Base-by-base conservation (phyloP, 768 basidiomycete genomes). In the Tremella fuciformis region DNA sequence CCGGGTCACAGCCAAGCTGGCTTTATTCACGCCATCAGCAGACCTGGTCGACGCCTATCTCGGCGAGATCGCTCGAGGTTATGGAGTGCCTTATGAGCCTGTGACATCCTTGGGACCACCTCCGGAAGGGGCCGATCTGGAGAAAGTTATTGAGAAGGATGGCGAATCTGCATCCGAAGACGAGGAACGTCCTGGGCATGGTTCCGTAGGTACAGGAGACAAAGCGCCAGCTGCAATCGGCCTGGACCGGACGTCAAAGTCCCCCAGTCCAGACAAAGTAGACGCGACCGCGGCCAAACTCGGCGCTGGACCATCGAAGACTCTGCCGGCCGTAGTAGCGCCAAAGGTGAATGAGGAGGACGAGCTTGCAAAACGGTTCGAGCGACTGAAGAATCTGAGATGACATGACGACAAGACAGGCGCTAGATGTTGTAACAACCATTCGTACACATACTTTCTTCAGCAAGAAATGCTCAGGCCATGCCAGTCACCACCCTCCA, bases 21-120 rank as follows among this genome's bases (percentile, higher is more conserved):
- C 79, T 16, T 78, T 86, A 26, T 82, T 81, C 53, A 87, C 87
- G 2, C 94, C 94, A 9, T 80, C 87, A 0, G 26, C 80, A 7
- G 82, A 84, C 26, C 81, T 97, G 6, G 89, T 98, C 8, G 87
- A 96, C 67, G 89, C 84, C 16, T 98, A 97, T 77, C 80, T 97
- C 15, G 78, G 78, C 50, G 92, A 96, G 77, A 97, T 98, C 64
- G 87, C 91, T 0, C 88, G 84, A 73, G 91, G 86, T 9, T 97
- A 96, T 69, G 83, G 84, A 13, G 83, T 92, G 13, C 77, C 81
- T 41, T 93, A 88, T 87, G 69, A 80, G 2, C 76, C 81, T 22
- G 55, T 62, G 29, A 56, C 65, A 18, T 60, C 64, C 47, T 56
- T 53, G 1, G 62, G 47, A 47, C 3, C 24, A 21, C 56, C 37